Percentiles rank a stretch among this genome's conserved stretches.
Conservation (phyloP, 148 eudicot genomes). For the Fagopyrum esculentum region DNA sequence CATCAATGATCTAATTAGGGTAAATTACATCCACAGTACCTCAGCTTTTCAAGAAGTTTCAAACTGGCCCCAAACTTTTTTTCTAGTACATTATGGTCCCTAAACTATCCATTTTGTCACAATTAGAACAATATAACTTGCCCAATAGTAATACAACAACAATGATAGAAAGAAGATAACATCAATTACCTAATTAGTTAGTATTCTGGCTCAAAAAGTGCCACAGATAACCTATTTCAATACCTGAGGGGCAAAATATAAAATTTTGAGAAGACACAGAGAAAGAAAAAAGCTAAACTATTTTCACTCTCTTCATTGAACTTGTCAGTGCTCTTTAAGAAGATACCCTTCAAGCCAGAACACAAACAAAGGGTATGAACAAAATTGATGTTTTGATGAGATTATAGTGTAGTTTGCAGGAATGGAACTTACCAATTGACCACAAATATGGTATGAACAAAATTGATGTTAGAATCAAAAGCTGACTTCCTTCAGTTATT, state of each 20-base stretch:
- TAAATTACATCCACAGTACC: too few relatives aligned
- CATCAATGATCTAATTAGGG: too few relatives aligned
- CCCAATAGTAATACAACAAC: not conserved
- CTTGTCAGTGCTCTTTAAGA: conserved; percentile 6
- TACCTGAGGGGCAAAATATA: not conserved
- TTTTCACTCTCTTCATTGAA: conserved; percentile 1
- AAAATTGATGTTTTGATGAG: not conserved
- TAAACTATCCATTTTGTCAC: too few relatives aligned
- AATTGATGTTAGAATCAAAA: not conserved
- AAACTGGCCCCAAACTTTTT: too few relatives aligned
- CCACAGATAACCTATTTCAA: not conserved
- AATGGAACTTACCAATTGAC: conserved; percentile 6
- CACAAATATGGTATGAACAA: not conserved
- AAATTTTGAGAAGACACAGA: not conserved
- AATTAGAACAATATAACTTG: too few relatives aligned
- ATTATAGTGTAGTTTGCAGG: not conserved
- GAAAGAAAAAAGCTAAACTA: not conserved
- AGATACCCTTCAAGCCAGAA: not conserved
- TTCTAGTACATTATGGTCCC: too few relatives aligned
- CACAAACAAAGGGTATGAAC: not conserved
- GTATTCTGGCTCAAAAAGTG: not conserved
- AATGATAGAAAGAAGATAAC: not conserved
- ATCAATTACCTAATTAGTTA: not conserved
- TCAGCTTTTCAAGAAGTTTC: too few relatives aligned
- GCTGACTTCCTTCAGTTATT: conserved; percentile 10